Conservation (phyloP, 805 yeast species). For the Lachancea cidri region DNA sequence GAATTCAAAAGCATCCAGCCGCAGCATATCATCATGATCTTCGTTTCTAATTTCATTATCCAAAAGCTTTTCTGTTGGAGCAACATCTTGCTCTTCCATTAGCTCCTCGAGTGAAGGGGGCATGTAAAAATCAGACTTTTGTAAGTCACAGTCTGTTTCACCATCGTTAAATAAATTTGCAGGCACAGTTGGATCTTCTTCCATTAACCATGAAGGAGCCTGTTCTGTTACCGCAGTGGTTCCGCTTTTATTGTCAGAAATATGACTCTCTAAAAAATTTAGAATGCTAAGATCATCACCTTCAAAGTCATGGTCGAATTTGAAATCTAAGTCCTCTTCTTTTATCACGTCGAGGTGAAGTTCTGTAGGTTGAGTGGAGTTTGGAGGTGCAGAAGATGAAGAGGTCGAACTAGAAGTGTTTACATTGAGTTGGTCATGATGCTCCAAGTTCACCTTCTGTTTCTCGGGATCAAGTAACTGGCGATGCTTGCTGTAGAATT, state of each 20-base stretch:
- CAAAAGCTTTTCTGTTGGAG: slow-evolving; percentile 1
- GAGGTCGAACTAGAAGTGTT: neutral
- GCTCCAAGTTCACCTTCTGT: neutral
- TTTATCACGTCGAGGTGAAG: slow-evolving; percentile 10
- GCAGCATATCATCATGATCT: slow-evolving; percentile 17
- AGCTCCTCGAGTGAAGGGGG: slow-evolving; percentile 32
- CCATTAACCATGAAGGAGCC: slow-evolving; percentile 5
- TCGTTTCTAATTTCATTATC: slow-evolving; percentile 12
- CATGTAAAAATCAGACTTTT: slow-evolving; percentile 13
- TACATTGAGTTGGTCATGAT: neutral
- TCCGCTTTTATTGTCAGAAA: slow-evolving; percentile 1
- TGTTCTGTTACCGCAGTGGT: slow-evolving; percentile 3
- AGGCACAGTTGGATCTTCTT: slow-evolving; percentile 2
- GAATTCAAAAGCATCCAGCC: slow-evolving; percentile 16
- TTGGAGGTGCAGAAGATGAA: neutral
- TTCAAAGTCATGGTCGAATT: slow-evolving; percentile 8
- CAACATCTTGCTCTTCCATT: slow-evolving; percentile 28
- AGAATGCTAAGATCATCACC: slow-evolving; percentile 11
- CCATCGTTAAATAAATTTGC: slow-evolving; percentile 2
- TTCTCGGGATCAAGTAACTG: slow-evolving; percentile 4
- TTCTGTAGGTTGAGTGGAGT: slow-evolving; percentile 4
- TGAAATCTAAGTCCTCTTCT: slow-evolving; percentile 10
- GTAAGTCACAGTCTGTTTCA: slow-evolving; percentile 1
- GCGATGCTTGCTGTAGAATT: slow-evolving; percentile 18
- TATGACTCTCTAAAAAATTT: slow-evolving; percentile 11